Percentiles rank a stretch among this genome's conserved stretches.
phyloP scores from a whole-genome alignment of 2,329 filamentous ascomycete species.

The Colletotrichum simmondsii region DNA sequence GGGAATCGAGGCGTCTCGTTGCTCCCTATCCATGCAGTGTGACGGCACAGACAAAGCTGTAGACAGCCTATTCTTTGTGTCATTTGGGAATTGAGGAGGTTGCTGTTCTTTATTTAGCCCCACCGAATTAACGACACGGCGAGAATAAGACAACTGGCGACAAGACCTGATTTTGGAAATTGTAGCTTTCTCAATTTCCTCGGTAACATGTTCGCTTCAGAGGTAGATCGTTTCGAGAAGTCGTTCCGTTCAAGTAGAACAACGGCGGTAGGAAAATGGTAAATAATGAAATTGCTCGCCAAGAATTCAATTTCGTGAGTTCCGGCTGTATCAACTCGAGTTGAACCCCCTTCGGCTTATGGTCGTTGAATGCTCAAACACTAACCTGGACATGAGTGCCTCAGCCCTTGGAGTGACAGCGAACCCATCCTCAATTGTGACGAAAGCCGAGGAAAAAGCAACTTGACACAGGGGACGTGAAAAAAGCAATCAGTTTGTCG shows the following conservation, averaged over 20 bases:
- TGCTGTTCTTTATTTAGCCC: neutral
- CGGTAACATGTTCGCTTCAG: neutral
- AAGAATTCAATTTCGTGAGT: neutral
- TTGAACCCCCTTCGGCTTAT: neutral
- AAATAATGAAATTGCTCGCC: neutral
- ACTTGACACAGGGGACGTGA: neutral
- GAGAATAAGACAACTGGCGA: neutral
- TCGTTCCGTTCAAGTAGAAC: neutral
- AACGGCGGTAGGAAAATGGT: neutral
- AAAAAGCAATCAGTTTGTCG: neutral
- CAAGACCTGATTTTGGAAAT: neutral
- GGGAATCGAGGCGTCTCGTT: constrained; percentile 3
- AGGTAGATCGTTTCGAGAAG: neutral
- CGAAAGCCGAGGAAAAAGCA: neutral
- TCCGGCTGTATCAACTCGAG: neutral
- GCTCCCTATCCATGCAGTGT: constrained; percentile 1
- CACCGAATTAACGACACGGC: neutral
- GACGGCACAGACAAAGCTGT: constrained; percentile 5
- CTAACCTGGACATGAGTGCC: neutral
- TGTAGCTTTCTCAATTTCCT: neutral
- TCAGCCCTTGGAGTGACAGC: neutral
- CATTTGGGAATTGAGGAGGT: neutral
- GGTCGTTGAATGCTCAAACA: neutral
- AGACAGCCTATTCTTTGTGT: neutral
- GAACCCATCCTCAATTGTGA: neutral